Evolutionary conservation across 345 rosid species (phyloP), one percentile per base, ranked within the genome.

Genomic region (Psidium friedrichsthalianum): DNA sequence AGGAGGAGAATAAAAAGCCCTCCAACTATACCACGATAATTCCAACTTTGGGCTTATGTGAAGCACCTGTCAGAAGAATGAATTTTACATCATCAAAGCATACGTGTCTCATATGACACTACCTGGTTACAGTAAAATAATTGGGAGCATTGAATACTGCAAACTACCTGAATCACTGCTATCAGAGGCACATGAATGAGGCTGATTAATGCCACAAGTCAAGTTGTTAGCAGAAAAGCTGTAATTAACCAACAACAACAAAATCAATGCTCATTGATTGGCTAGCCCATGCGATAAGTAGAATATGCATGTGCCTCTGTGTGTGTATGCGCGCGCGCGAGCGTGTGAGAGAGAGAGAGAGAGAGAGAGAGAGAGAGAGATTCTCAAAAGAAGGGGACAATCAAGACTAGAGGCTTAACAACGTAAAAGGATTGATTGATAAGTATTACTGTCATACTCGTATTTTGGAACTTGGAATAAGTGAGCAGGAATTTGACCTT

Each of bases 171-270:
- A 92, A 89, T 84, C 92, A 22, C 83, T 85, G 51, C 88, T 89
- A 78, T 74, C 85, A 84, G 96, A 93, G 88, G 86, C 98, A 87
- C 99, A 97, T 29, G 54, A 90, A 49, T 87, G 89, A 20, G 83
- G 88, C 78, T 86, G 84, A 84, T 42, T 83, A 90, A 11, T 27
- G 57, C 95, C 98, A 90, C 99, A 97, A 76, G 87, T 93, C 87
- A 97, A 87, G 86, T 86, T 89, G 90, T 94, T 97, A 84, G 90
- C 94, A 16, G 97, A 90, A 89, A 95, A 95, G 91, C 99, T 97
- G 94, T 86, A 86, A 86, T 51, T 85, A 87, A 87, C 82, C 88
- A 69, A 69, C 25, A 69, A 69, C 13, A 69, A 36, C 3, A 69
- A 36, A 36, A 69, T 69, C 25, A 36, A 69, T 36, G 80, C 80